Percentiles rank a stretch among this genome's conserved stretches.
phyloP scores from a whole-genome alignment of 345 rosid genomes.

The Acer saccharum region DNA sequence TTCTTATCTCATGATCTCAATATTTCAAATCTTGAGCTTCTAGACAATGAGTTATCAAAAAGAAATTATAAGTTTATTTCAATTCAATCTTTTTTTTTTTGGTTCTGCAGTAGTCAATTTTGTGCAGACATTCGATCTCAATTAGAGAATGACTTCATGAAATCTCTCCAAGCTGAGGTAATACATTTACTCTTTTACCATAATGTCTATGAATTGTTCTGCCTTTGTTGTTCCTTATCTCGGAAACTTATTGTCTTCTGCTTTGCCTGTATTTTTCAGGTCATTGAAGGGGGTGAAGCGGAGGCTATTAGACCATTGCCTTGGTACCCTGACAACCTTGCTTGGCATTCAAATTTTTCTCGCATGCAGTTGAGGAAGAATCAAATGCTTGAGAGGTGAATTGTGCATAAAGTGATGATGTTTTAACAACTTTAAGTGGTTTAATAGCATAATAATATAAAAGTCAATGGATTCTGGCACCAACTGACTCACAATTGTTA shows the following conservation, averaged over 20 bases:
- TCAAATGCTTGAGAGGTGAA: constrained; percentile 86
- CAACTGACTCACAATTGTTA: neutral
- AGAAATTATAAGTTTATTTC: neutral
- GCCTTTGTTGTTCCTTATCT: constrained; percentile 2
- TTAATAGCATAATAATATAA: neutral
- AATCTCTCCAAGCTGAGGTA: constrained; percentile 79
- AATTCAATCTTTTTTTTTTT: neutral
- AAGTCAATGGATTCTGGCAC: neutral
- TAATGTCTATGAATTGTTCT: constrained; percentile 6
- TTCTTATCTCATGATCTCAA: neutral
- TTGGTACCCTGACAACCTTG: constrained; percentile 89
- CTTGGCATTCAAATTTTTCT: constrained; percentile 93
- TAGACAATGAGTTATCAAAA: neutral
- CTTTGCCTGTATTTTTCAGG: constrained; percentile 37
- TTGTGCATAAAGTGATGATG: neutral
- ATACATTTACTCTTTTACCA: neutral
- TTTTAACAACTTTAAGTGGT: neutral
- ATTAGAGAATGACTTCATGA: constrained; percentile 81
- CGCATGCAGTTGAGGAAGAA: constrained; percentile 92
- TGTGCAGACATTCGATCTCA: constrained; percentile 62
- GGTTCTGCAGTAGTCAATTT: constrained; percentile 80
- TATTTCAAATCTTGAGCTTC: neutral
- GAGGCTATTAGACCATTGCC: constrained; percentile 83
- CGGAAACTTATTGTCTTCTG: neutral
- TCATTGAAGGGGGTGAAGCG: constrained; percentile 62